These are phyloP conservation scores for Candida verbasci DNA, from an alignment of 805 yeast species.

Conservation along the genomic window DNA sequence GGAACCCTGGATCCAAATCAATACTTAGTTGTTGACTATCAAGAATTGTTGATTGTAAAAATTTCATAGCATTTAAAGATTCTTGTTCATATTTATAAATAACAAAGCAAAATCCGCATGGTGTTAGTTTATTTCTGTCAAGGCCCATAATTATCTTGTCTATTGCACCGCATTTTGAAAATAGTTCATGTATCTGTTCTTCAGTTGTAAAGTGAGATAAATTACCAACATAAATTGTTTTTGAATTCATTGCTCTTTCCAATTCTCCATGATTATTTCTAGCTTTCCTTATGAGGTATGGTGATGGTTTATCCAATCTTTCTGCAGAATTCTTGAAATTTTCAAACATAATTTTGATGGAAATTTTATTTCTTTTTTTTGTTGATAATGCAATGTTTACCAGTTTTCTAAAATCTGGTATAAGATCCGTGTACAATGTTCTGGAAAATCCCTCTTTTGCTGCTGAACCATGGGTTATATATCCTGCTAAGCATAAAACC, in stretches of 20 bases:
- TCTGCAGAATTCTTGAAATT: constrained; percentile 59
- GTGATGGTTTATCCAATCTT: constrained; percentile 69
- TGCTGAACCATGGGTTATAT: constrained; percentile 80
- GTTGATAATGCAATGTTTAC: constrained; percentile 38
- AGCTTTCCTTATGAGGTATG: constrained; percentile 65
- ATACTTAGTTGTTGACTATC: constrained; percentile 80
- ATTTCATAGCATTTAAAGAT: constrained; percentile 79
- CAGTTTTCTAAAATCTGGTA: constrained; percentile 51
- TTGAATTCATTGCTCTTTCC: constrained; percentile 58
- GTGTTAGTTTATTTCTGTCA: constrained; percentile 84
- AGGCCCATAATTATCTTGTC: constrained; percentile 89
- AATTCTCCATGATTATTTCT: constrained; percentile 54
- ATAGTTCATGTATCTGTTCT: constrained; percentile 87
- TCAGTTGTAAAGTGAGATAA: constrained; percentile 88
- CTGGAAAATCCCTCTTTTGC: constrained; percentile 68
- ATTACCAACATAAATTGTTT: constrained; percentile 89
- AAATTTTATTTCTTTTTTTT: constrained; percentile 2
- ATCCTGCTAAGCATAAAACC: constrained; percentile 72
- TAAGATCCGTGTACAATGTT: constrained; percentile 61
- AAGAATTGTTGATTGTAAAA: constrained; percentile 72
- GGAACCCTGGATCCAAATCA: constrained; percentile 94
- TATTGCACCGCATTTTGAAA: constrained; percentile 76
- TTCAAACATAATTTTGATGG: constrained; percentile 31
- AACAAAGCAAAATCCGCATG: constrained; percentile 96
- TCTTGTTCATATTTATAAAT: constrained; percentile 65